Evolutionary conservation across 1,139 yeast species (phyloP), one percentile per base, ranked within the genome.

Genomic region (Geotrichum restrictum): DNA sequence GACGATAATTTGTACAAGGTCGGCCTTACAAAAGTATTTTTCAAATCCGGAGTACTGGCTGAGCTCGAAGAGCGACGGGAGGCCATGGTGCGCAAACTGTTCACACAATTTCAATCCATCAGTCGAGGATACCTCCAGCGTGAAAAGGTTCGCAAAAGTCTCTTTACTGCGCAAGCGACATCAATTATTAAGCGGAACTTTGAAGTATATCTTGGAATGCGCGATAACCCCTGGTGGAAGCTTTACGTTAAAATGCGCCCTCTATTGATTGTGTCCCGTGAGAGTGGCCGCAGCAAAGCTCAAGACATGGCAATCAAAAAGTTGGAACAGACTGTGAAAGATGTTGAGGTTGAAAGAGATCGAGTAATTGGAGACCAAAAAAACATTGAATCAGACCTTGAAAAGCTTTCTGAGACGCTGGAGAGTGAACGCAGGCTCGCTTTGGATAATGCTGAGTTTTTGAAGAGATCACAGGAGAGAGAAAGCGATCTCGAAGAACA

Each of bases 41-140:
- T 93, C 76, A 89, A 91, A 68, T 95, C 97, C 36, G 98, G 98
- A 64, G 88, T 93, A 77, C 77, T 93, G 65, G 98, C 98, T 19
- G 85, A 84, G 60, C 79, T 93, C 59, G 98, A 94, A 68, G 83
- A 82, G 58, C 74, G 79, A 52, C 82, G 96, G 57, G 97, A 89
- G 59, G 71, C 75, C 33, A 77, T 80, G 56, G 72, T 93, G 44
- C 77, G 80, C 50, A 62, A 69, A 1, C 74, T 85, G 1, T 72
- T 88, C 41, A 77, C 85, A 0, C 72, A 70, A 10, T 77, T 94
- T 54, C 95, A 88, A 65, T 74, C 91, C 13, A 61, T 77, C 3
- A 73, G 82, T 2, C 75, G 91, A 57, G 98, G 95, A 13, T 76
- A 73, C 29, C 57, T 78, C 11, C 75, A 80, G 1, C 80, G 98